Evolutionary conservation across 257 asterid species (phyloP).

Genomic region (Anisodus tanguticus): DNA sequence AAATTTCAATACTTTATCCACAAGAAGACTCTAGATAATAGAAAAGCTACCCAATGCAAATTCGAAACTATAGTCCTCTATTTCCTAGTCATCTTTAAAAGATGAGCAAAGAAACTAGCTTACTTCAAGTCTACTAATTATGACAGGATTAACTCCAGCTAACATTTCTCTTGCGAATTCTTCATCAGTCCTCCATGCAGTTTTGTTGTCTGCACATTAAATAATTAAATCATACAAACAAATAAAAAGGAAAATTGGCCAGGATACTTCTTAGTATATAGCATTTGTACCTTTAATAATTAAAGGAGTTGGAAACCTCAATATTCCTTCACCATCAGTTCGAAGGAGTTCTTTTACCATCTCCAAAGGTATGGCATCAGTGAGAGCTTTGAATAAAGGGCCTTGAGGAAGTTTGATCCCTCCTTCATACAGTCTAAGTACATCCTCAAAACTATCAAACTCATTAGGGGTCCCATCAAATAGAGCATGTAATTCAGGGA

Average conservation of each 20-base stretch:
- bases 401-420: conserved; percentile 37
- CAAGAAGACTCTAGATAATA: neutral
- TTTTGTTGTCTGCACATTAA: conserved; percentile 25
- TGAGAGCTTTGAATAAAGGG: neutral
- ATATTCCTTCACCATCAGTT: conserved; percentile 31
- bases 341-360: conserved; percentile 32
- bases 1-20: neutral
- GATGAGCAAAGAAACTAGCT: neutral
- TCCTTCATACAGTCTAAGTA: conserved; percentile 31
- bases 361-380: conserved; percentile 9
- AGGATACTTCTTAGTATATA: neutral
- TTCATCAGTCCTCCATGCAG: conserved; percentile 40
- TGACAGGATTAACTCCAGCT: conserved; percentile 38
- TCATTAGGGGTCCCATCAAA: conserved; percentile 34
- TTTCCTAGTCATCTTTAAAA: neutral
- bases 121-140: conserved; percentile 34
- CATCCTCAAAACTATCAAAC: conserved; percentile 38
- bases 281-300: conserved; percentile 29
- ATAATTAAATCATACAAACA: neutral
- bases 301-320: conserved; percentile 35
- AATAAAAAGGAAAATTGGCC: neutral
- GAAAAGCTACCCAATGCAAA: neutral
- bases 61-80: neutral
- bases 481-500: conserved; percentile 30
- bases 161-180: conserved; percentile 41